Base-by-base conservation (phyloP, 2,329 filamentous ascomycete species). In the Colletotrichum falcatum region DNA sequence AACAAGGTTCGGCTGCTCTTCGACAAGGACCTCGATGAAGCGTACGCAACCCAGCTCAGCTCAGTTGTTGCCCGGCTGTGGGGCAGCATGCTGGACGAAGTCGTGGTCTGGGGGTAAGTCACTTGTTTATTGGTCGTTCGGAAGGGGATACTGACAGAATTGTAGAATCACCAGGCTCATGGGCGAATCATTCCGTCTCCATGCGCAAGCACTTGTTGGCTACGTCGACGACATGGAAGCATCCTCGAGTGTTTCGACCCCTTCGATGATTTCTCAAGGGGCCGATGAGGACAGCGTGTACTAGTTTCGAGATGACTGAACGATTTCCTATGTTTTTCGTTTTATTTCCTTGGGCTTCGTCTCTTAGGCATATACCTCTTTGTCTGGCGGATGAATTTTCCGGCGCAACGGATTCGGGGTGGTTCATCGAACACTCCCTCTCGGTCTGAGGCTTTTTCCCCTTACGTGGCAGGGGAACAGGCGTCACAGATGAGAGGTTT, bases 41-140 rank as follows among this genome's bases (percentile, higher is more conserved):
- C 90, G 30, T 94, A 94, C 80, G 92, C 91, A 74, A 87, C 90
- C 62, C 95, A 97, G 80, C 86, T 99, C 75, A 98, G 95, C 85
- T 96, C 95, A n/a, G 94, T 94, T 62, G 95, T 99, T 53, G 95
- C 95, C 73, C 91, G 94, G 77, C 90, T 98, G 55, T 99, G 96
- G 96, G 96, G 95, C 76, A 95, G 94, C 74, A 98, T 98, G 92
- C 91, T 98, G 74, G 96, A 98, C 79, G 96, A 98, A 83, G 96
- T 98, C 73, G 95, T 98, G 75, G 96, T 99, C 72, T 98, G 96
- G 96, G 96, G 96, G 94, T 97, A 91, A 90, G 94, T 92, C 12
- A 33, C 20, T 26, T 23, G n/a, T 28, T 2, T 5, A 5, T 9
- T n/a, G 23, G 51, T 39, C 42, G 8, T n/a, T 35, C 2, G 5